Evolutionary conservation across 331 rosid genomes (phyloP).

Genomic region (Quercus tomentella): DNA sequence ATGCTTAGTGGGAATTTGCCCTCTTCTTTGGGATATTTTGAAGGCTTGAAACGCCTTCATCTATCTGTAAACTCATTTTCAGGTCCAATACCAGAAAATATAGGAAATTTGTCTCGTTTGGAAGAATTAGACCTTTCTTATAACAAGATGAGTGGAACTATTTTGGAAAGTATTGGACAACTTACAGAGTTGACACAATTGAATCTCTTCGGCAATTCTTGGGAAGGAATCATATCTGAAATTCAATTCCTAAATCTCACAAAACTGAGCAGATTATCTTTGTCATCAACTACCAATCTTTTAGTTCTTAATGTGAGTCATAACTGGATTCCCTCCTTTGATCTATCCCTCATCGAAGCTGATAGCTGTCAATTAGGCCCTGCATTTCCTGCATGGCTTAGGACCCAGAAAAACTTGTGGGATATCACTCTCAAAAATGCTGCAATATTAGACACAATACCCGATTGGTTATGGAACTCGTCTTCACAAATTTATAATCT

Average conservation of each 20-base stretch:
- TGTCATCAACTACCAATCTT: not conserved
- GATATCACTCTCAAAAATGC: not conserved
- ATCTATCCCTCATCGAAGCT: not conserved
- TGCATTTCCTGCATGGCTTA: constrained; percentile 5
- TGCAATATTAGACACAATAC: not conserved
- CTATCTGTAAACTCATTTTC: not conserved
- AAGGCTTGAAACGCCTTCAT: not conserved
- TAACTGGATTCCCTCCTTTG: constrained; percentile 1
- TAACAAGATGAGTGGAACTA: not conserved
- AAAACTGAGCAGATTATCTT: not conserved
- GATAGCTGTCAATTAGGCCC: not conserved
- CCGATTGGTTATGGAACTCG: constrained; percentile 1
- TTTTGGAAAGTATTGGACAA: not conserved
- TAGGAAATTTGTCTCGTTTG: not conserved
- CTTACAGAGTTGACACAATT: not conserved
- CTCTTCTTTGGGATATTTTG: not conserved
- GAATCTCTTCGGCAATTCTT: not conserved
- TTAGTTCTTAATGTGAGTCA: not conserved
- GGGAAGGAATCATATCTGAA: not conserved
- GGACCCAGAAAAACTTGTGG: not conserved
- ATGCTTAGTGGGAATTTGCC: not conserved
- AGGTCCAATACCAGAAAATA: not conserved
- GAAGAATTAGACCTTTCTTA: not conserved
- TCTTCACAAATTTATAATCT: not conserved
- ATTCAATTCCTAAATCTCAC: not conserved